Evolutionary conservation across 2,329 filamentous ascomycete species (phyloP).

Genomic region (Didymella keratinophila): DNA sequence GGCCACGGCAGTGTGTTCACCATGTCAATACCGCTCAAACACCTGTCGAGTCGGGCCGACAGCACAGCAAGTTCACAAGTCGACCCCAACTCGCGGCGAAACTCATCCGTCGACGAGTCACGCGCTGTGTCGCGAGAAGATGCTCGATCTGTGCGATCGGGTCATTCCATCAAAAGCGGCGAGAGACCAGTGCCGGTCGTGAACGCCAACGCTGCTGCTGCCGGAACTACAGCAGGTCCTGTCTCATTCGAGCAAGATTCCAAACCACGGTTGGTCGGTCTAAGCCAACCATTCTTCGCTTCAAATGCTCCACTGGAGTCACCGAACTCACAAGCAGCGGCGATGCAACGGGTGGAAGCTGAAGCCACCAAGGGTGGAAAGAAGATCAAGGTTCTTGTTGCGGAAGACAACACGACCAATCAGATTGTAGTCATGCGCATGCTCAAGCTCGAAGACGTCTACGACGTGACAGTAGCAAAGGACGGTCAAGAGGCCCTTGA

Average conservation of each 20-base stretch:
- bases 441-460: slow-evolving; percentile 79
- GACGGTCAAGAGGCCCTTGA: slow-evolving; percentile 81
- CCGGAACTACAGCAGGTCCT: slow-evolving; percentile 31
- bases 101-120: slow-evolving; percentile 39
- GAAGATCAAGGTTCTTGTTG: slow-evolving; percentile 83
- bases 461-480: slow-evolving; percentile 86
- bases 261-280: slow-evolving; percentile 80
- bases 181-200: slow-evolving; percentile 31
- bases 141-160: slow-evolving; percentile 40
- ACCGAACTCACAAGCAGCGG: slow-evolving; percentile 68
- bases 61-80: slow-evolving; percentile 54
- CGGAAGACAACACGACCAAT: slow-evolving; percentile 73
- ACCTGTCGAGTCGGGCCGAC: slow-evolving; percentile 72
- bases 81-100: slow-evolving; percentile 39
- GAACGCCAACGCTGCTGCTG: slow-evolving; percentile 20
- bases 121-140: slow-evolving; percentile 40
- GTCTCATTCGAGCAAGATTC: slow-evolving; percentile 65
- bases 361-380: slow-evolving; percentile 63
- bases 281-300: slow-evolving; percentile 83
- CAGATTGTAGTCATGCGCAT: slow-evolving; percentile 64
- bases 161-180: slow-evolving; percentile 42
- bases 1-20: slow-evolving; percentile 82
- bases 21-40: slow-evolving; percentile 81
- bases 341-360: slow-evolving; percentile 70
- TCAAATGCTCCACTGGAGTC: slow-evolving; percentile 57